Evolutionary conservation across 805 yeast species (phyloP).

Genomic region (Blastobotrys terrestris): DNA sequence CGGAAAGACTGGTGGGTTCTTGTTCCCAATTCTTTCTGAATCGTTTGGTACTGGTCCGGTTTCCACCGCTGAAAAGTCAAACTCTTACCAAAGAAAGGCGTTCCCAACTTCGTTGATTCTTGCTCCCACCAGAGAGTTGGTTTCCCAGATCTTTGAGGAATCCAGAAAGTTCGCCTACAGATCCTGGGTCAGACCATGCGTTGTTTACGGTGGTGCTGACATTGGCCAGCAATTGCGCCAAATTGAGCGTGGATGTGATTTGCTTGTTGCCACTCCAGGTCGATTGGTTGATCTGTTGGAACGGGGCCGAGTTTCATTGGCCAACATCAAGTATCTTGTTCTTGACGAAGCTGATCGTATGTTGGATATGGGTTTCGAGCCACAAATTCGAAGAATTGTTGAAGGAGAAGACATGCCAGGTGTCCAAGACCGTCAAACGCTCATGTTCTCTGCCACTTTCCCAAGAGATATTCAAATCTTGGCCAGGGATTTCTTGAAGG

Average conservation of each 20-base stretch:
- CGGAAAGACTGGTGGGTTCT: conserved; percentile 99
- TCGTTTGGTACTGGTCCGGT: conserved; percentile 87
- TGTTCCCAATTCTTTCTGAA: conserved; percentile 94
- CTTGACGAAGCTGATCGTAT: conserved; percentile 99
- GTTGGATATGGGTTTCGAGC: conserved; percentile 99
- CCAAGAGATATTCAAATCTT: conserved; percentile 95
- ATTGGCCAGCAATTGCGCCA: conserved; percentile 80
- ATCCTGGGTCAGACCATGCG: conserved; percentile 97
- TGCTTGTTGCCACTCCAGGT: conserved; percentile 98
- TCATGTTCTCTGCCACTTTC: conserved; percentile 99
- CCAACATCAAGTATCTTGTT: conserved; percentile 86
- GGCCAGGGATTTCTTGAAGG: conserved; percentile 95
- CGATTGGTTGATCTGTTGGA: conserved; percentile 93
- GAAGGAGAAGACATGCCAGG: conserved; percentile 98
- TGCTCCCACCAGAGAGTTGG: conserved; percentile 99
- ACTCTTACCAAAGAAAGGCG: conserved; percentile 57
- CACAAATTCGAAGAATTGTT: conserved; percentile 97
- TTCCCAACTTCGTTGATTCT: conserved; percentile 90
- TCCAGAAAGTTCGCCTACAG: conserved; percentile 93
- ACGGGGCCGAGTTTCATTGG: conserved; percentile 87
- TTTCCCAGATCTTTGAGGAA: conserved; percentile 93
- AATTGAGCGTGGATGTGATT: conserved; percentile 89
- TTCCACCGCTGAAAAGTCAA: conserved; percentile 39
- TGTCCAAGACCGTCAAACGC: conserved; percentile 86
- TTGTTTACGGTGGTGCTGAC: conserved; percentile 98